Evolutionary conservation across 1,284 basidiomycete species (phyloP).

Genomic region (Trichosporon ovoides): DNA sequence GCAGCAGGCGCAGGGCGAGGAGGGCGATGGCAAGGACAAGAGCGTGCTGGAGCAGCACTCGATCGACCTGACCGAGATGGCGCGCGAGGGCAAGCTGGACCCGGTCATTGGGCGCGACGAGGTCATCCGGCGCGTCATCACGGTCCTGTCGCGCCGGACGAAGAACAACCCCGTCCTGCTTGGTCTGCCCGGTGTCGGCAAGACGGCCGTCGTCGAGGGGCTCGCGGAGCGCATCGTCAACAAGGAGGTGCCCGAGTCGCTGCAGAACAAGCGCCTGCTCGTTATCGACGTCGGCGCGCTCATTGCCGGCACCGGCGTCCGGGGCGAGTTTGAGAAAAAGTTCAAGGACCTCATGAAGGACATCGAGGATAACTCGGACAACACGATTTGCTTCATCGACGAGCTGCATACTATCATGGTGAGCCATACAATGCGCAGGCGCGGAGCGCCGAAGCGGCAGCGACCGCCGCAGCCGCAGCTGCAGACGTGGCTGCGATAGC

Average conservation of each 20-base stretch:
- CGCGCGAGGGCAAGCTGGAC: constrained; percentile 76
- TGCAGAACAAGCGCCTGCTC: constrained; percentile 75
- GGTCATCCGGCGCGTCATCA: constrained; percentile 84
- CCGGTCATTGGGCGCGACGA: constrained; percentile 85
- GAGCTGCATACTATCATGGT: constrained; percentile 59
- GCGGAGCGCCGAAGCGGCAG: too few relatives aligned
- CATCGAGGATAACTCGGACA: constrained; percentile 70
- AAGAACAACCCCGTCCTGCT: constrained; percentile 77
- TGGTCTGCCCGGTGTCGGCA: constrained; percentile 70
- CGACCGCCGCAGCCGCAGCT: too few relatives aligned
- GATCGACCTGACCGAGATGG: constrained; percentile 76
- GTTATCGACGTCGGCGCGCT: constrained; percentile 74
- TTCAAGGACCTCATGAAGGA: constrained; percentile 81
- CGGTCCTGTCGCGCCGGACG: constrained; percentile 68
- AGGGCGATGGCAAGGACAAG: constrained; percentile 55
- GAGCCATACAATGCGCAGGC: too few relatives aligned
- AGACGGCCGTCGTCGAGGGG: constrained; percentile 86
- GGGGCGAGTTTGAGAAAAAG: constrained; percentile 87
- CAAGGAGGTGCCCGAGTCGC: constrained; percentile 83
- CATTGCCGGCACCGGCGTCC: constrained; percentile 79
- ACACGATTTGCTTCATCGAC: constrained; percentile 77
- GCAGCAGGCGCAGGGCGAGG: constrained; percentile 48
- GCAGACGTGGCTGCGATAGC: too few relatives aligned
- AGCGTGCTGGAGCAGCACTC: constrained; percentile 73
- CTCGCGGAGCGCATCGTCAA: constrained; percentile 80